Conservation (phyloP, 257 asterid genomes). For the Solanum bukasovii region DNA sequence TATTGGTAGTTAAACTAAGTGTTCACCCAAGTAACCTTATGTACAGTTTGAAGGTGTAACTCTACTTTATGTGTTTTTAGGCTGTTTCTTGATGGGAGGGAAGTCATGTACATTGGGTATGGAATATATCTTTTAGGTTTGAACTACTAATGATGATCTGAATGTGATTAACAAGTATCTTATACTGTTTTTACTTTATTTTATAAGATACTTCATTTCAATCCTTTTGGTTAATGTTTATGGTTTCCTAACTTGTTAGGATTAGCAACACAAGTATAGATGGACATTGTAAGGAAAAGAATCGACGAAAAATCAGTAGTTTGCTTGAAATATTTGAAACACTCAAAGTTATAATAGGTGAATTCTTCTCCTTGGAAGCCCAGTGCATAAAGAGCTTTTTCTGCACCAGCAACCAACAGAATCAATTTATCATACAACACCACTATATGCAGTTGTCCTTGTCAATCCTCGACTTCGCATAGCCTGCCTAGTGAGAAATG, state of each 20-base stretch:
- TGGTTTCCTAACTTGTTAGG: neutral
- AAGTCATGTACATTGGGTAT: neutral
- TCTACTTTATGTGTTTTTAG: neutral
- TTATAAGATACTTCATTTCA: neutral
- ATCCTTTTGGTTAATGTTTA: neutral
- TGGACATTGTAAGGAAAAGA: neutral
- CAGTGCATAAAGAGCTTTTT: neutral
- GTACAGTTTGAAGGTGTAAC: neutral
- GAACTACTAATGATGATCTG: neutral
- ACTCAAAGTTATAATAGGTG: neutral
- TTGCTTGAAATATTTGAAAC: neutral
- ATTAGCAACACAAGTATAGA: neutral
- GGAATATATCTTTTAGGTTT: neutral
- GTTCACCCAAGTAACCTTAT: constrained; percentile 4
- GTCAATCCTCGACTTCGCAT: constrained; percentile 35
- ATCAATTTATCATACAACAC: constrained; percentile 25
- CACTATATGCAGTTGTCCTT: constrained; percentile 76
- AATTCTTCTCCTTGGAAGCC: neutral
- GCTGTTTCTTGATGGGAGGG: neutral
- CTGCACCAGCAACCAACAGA: neutral
- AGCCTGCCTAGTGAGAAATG: constrained; percentile 38
- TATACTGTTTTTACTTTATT: neutral
- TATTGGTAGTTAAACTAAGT: neutral
- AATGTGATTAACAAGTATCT: neutral
- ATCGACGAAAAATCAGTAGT: neutral